Conservation (phyloP, 345 rosid genomes). For the Populus euphratica region DNA sequence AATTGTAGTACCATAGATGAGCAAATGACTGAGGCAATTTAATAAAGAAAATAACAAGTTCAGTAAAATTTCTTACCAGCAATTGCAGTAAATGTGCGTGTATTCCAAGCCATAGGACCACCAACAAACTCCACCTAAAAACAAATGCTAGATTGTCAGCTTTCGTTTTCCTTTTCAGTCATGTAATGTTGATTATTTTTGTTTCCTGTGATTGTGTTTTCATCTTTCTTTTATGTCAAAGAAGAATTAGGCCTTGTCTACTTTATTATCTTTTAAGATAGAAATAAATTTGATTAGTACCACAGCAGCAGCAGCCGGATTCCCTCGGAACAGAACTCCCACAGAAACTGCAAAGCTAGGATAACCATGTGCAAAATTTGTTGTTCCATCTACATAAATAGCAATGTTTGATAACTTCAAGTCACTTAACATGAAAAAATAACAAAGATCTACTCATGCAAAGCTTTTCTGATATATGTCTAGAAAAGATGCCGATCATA, state of each 20-base stretch:
- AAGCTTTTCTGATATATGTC: not conserved
- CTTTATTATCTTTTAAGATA: not conserved
- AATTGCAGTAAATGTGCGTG: conserved; percentile 78
- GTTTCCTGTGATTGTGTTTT: no score
- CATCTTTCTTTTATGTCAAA: no score
- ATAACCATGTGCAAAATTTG: conserved; percentile 92
- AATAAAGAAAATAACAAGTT: not conserved
- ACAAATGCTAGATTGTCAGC: conserved; percentile 7
- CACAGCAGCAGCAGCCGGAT: conserved; percentile 88
- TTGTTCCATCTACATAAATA: conserved; percentile 77
- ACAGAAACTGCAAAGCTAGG: conserved; percentile 97
- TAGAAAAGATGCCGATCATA: not conserved
- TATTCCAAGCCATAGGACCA: conserved; percentile 95
- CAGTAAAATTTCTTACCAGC: conserved; percentile 47
- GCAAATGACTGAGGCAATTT: conserved; percentile 3
- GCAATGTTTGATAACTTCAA: not conserved
- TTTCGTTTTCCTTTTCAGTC: not conserved
- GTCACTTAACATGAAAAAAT: not conserved
- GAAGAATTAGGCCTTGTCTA: no score
- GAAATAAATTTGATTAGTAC: conserved; percentile 32
- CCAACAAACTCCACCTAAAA: conserved; percentile 92
- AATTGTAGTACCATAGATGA: conserved; percentile 11
- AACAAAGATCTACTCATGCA: not conserved
- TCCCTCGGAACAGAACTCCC: conserved; percentile 81
- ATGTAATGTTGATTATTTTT: not conserved